A percentile compares a stretch with the other conserved stretches of the same genome.
Evolutionary conservation across 345 rosid genomes (phyloP).

Genomic region (Sonneratia caseolaris): DNA sequence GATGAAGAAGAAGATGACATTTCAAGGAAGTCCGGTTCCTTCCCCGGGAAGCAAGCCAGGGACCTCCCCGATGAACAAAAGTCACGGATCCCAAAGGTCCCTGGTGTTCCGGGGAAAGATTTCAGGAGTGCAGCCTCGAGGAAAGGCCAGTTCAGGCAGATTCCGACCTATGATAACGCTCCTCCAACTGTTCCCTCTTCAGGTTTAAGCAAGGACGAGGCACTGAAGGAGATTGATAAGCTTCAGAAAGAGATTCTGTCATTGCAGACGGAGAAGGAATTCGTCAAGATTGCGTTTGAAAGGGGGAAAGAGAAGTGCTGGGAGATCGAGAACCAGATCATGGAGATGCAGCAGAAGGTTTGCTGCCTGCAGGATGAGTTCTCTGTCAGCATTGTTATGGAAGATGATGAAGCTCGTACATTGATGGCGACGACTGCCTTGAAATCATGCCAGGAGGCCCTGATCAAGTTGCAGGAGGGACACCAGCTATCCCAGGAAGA

Average conservation of each 20-base stretch:
- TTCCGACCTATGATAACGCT: constrained; percentile 19
- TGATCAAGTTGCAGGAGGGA: constrained; percentile 45
- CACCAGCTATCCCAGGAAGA: constrained; percentile 46
- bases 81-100: constrained; percentile 16
- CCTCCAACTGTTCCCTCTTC: constrained; percentile 22
- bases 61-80: neutral
- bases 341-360: constrained; percentile 48
- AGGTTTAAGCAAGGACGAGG: constrained; percentile 48
- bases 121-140: constrained; percentile 32
- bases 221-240: constrained; percentile 47
- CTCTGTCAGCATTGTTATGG: constrained; percentile 40
- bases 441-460: constrained; percentile 56
- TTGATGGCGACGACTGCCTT: constrained; percentile 67
- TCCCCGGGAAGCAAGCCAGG: neutral
- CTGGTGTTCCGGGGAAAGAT: constrained; percentile 31
- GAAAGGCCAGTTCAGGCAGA: constrained; percentile 30
- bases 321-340: constrained; percentile 49
- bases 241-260: constrained; percentile 62
- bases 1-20: constrained; percentile 1
- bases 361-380: constrained; percentile 71
- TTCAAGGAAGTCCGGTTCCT: neutral
- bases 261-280: constrained; percentile 70
- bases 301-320: constrained; percentile 37
- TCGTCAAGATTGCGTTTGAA: constrained; percentile 46
- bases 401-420: constrained; percentile 65